A percentile compares a stretch with the other conserved stretches of the same genome.
phyloP scores from a whole-genome alignment of 2,329 filamentous ascomycete genomes.

The Aaosphaeria pasadenensis region DNA sequence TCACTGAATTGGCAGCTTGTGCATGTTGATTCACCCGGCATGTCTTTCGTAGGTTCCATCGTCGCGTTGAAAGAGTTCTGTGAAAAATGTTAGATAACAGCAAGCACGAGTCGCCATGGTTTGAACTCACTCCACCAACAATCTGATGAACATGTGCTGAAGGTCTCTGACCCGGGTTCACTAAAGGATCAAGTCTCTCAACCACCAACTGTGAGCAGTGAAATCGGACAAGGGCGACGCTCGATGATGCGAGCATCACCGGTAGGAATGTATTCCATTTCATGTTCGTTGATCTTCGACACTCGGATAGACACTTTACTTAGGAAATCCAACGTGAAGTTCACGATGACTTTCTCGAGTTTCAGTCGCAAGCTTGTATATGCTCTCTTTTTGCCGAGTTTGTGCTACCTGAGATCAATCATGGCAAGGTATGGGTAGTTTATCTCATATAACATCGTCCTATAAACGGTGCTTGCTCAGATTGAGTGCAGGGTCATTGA shows the following conservation, averaged over 20 bases:
- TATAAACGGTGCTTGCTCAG: no score
- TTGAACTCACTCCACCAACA: constrained; percentile 14
- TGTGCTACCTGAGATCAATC: no score
- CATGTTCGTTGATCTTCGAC: constrained; percentile 4
- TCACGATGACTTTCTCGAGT: no score
- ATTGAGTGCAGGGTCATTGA: no score
- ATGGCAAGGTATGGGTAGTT: no score
- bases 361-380: no score
- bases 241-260: constrained; percentile 11
- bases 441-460: no score
- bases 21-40: constrained; percentile 17
- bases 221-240: constrained; percentile 18
- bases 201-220: constrained; percentile 21
- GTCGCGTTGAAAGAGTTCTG: constrained; percentile 19
- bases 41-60: constrained; percentile 13
- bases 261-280: constrained; percentile 9
- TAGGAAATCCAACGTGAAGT: no score
- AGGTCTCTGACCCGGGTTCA: constrained; percentile 14
- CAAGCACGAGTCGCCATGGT: background rate
- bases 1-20: constrained; percentile 14
- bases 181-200: constrained; percentile 17
- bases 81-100: background rate
- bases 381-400: no score
- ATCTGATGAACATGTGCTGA: constrained; percentile 23
- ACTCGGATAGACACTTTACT: no score